Evolutionary conservation across 2,329 filamentous ascomycete genomes (phyloP), one percentile per base, ranked within the genome.

Genomic region (Trichophyton schoenleinii): DNA sequence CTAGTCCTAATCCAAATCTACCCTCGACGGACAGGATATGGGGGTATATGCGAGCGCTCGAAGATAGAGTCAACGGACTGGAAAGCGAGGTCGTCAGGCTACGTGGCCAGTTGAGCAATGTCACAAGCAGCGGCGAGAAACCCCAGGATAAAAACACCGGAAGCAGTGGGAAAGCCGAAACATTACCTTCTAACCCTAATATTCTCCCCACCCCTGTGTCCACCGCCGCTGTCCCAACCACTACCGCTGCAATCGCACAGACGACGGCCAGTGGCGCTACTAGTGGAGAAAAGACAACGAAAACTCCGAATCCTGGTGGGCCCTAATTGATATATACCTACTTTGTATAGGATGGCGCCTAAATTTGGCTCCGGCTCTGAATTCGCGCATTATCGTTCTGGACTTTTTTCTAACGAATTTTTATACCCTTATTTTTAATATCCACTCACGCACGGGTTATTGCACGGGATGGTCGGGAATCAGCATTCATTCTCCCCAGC

Each of bases 1-100:
- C 63, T n/a, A 58, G 60, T 18, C 59, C 60, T 36, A 60, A 57
- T 20, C 44, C 57, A 36, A 61, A 41, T 36, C 28, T 61, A 31
- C 34, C 60, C 18, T 25, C 61, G n/a, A 55, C 46, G n/a, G 64
- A 65, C 59, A 46, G 63, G 25, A 60, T 65, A 20, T 73, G 71
- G 71, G 67, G 67, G 22, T 69, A 70, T 62, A 66, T 72, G 42
- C 69, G 67, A 48, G 68, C 63, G 48, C 63, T 74, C n/a, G 71
- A 73, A 53, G 65, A 68, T 31, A 64, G 69, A 59, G 63, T 74
- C 18, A 70, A 71, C 61, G 65, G 64, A 6, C 66, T 74, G 60
- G 70, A 72, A 61, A 68, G 69, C 4, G 71, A 73, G 59, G 68
- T 73, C 18, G 65, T 63, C 36, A 60, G 65, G 15, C 62, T 73